Percentiles rank a stretch among this genome's conserved stretches.
Evolutionary conservation across 2,329 filamentous ascomycete species (phyloP).

Genomic region (Colletotrichum sp.): DNA sequence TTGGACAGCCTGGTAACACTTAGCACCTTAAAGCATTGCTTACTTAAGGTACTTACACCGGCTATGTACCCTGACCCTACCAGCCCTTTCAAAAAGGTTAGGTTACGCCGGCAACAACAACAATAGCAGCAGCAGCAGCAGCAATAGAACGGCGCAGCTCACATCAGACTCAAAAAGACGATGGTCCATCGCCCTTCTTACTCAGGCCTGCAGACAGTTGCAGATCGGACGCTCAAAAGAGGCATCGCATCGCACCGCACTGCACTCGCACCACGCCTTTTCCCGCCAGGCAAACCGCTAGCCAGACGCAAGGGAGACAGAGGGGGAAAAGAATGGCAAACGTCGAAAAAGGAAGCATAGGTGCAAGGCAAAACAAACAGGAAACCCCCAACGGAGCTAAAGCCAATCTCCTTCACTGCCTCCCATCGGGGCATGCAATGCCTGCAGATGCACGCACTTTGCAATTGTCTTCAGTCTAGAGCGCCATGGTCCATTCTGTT

Average conservation of each 20-base stretch:
- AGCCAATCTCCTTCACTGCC: not conserved
- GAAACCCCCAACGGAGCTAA: not conserved
- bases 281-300: not conserved
- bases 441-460: not conserved
- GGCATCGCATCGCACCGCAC: not conserved
- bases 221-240: not conserved
- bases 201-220: not conserved
- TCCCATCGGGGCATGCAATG: not conserved
- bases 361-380: not conserved
- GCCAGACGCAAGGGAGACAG: not conserved
- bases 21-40: not conserved
- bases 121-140: no score
- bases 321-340: not conserved
- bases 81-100: not conserved
- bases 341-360: not conserved
- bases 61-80: not conserved
- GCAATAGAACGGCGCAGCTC: not conserved
- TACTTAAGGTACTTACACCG: not conserved
- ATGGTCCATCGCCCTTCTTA: not conserved
- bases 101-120: not conserved
- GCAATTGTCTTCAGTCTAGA: slow-evolving; percentile 7
- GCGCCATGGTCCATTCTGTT: not conserved
- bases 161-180: not conserved
- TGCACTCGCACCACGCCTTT: not conserved
- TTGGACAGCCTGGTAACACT: not conserved